Evolutionary conservation across 2,329 filamentous ascomycete genomes (phyloP).

Genomic region (Stachybotrys elegans): DNA sequence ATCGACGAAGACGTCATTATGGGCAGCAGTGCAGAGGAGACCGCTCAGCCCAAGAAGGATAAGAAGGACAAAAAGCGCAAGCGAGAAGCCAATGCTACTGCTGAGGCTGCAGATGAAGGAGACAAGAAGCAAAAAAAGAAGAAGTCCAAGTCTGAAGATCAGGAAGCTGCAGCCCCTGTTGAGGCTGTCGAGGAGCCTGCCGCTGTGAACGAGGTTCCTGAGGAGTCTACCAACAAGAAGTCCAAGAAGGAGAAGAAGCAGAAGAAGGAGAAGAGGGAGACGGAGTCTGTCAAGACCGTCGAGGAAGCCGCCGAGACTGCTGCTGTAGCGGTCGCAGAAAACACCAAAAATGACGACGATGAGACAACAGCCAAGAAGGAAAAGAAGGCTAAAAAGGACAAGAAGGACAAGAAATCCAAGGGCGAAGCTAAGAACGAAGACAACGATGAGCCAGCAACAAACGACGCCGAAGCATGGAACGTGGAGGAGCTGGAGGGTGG

Average conservation of each 20-base stretch:
- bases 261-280: conserved; percentile 17
- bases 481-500: conserved; percentile 47
- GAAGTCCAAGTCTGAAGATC: not conserved
- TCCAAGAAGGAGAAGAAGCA: conserved; percentile 15
- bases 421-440: conserved; percentile 12
- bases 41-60: conserved; percentile 10
- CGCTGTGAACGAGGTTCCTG: too few species aligned
- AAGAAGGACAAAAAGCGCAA: conserved; percentile 7
- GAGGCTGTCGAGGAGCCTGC: too few species aligned
- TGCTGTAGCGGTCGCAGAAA: conserved; percentile 7
- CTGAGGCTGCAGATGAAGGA: not conserved
- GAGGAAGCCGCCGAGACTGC: conserved; percentile 5
- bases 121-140: conserved; percentile 14
- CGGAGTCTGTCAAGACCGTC: too few species aligned
- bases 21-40: conserved; percentile 9
- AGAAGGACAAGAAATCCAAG: conserved; percentile 19
- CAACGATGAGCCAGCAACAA: conserved; percentile 16
- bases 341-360: conserved; percentile 11
- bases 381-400: conserved; percentile 15
- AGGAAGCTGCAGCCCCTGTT: not conserved
- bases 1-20: conserved; percentile 2
- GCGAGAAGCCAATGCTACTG: not conserved
- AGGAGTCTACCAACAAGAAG: conserved; percentile 12
- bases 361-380: conserved; percentile 12
- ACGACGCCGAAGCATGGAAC: conserved; percentile 43